Percentiles rank a stretch among this genome's conserved stretches.
Evolutionary conservation across 2,329 filamentous ascomycete species (phyloP).

Genomic region (Claviceps fusiformis): DNA sequence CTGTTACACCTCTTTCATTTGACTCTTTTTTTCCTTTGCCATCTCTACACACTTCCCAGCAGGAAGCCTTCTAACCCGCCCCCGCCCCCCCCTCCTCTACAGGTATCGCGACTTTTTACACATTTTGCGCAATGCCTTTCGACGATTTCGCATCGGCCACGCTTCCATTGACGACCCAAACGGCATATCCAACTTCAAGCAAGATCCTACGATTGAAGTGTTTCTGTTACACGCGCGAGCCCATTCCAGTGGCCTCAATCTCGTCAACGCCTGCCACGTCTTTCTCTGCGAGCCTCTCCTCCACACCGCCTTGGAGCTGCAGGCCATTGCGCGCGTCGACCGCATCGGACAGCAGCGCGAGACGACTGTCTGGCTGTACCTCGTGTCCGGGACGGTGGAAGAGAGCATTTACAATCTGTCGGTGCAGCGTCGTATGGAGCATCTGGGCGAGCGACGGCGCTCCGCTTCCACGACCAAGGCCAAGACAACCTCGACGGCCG

Average conservation of each 20-base stretch:
- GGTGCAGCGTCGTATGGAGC: conserved; percentile 61
- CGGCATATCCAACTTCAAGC: conserved; percentile 65
- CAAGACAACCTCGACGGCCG: conserved; percentile 9
- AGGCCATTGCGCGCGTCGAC: conserved; percentile 89
- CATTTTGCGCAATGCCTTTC: conserved; percentile 58
- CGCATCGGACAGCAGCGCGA: conserved; percentile 79
- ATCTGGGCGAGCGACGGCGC: conserved; percentile 39
- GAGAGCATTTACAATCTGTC: conserved; percentile 84
- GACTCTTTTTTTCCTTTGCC: too few relatives aligned
- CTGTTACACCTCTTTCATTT: neutral
- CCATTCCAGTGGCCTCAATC: conserved; percentile 76
- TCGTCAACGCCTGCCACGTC: conserved; percentile 86
- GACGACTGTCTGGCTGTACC: conserved; percentile 91
- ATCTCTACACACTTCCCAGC: neutral
- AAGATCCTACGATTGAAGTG: conserved; percentile 60
- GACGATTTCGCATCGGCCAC: conserved; percentile 57
- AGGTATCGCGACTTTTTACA: conserved; percentile 63
- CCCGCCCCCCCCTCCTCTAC: too few relatives aligned
- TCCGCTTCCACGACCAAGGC: conserved; percentile 20
- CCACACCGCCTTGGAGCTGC: conserved; percentile 85
- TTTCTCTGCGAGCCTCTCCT: conserved; percentile 90
- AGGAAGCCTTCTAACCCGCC: too few relatives aligned
- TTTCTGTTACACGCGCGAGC: conserved; percentile 83
- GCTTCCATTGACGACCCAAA: conserved; percentile 53
- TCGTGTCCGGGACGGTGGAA: conserved; percentile 83